These are phyloP conservation scores for Actinomucor elegans DNA, from an alignment of 371 early-diverging fungal genomes.

Conservation along the genomic window DNA sequence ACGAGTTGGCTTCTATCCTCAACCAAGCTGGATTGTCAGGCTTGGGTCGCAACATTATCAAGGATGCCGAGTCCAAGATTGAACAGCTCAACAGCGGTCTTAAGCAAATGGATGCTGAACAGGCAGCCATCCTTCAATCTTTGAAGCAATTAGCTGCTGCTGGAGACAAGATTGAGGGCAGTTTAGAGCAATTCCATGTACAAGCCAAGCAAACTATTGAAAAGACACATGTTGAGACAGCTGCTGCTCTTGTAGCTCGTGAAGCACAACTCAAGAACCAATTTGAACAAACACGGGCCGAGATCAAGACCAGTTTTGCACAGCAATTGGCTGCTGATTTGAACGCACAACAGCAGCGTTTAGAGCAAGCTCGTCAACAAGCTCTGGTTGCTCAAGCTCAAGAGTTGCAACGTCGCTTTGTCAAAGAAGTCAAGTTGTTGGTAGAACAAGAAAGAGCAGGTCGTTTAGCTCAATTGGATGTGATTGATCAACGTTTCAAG, in stretches of 20 bases:
- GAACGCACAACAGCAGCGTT: conserved; percentile 32
- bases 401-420: conserved; percentile 57
- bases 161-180: conserved; percentile 22
- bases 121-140: conserved; percentile 21
- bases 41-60: conserved; percentile 28
- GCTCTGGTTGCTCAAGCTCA: conserved; percentile 45
- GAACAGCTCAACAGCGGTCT: conserved; percentile 14
- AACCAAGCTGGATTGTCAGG: conserved; percentile 35
- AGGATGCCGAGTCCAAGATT: conserved; percentile 22
- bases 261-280: conserved; percentile 46
- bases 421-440: conserved; percentile 65
- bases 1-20: conserved; percentile 32
- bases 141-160: conserved; percentile 10
- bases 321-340: conserved; percentile 39
- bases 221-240: conserved; percentile 14
- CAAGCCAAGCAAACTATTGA: conserved; percentile 17
- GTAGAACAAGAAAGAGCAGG: conserved; percentile 89
- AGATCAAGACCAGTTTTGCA: conserved; percentile 26
- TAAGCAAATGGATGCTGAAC: conserved; percentile 16
- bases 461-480: conserved; percentile 81
- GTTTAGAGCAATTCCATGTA: conserved; percentile 20
- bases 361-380: conserved; percentile 41
- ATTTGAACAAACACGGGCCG: conserved; percentile 35
- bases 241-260: conserved; percentile 20
- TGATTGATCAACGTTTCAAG: conserved; percentile 72